Conservation (phyloP, 1,284 basidiomycete species). For the Leccinum pseudoinsigne region DNA sequence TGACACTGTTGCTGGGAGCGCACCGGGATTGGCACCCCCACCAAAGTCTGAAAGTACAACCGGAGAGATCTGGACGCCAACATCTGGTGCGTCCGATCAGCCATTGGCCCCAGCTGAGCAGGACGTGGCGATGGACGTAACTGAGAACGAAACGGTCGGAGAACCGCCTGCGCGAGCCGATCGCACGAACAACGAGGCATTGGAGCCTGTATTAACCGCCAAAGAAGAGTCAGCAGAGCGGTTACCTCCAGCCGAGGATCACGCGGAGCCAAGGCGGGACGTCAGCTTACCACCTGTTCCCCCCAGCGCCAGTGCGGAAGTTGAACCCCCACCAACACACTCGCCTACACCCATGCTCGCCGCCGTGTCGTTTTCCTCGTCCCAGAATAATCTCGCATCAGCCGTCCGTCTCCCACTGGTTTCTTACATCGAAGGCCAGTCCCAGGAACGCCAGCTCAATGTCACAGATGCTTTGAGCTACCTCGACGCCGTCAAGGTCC, state of each 20-base stretch:
- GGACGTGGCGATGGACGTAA: conserved; percentile 27
- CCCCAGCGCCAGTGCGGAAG: background rate
- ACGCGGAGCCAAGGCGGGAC: conserved; percentile 8
- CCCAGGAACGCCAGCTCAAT: conserved; percentile 55
- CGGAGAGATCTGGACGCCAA: conserved; percentile 3
- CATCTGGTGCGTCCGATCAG: conserved; percentile 23
- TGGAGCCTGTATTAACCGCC: conserved; percentile 5
- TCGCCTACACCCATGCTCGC: conserved; percentile 18
- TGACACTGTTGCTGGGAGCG: background rate
- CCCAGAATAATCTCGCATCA: background rate
- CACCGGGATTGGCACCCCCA: background rate
- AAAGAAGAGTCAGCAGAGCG: conserved; percentile 12
- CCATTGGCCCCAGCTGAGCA: conserved; percentile 22
- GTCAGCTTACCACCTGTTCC: conserved; percentile 25
- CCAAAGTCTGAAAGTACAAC: conserved; percentile 15
- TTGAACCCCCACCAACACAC: conserved; percentile 4
- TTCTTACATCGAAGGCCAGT: conserved; percentile 27
- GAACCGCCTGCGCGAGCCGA: conserved; percentile 16
- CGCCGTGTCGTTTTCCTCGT: background rate
- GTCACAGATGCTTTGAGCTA: conserved; percentile 93
- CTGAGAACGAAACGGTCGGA: conserved; percentile 20
- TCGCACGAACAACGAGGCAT: conserved; percentile 8
- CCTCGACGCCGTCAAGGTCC: conserved; percentile 89
- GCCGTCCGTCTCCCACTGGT: conserved; percentile 21
- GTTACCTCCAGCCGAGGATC: conserved; percentile 12